These are phyloP conservation scores for Didymella lethalis DNA, from an alignment of 2,329 filamentous ascomycete genomes.

Conservation along the genomic window DNA sequence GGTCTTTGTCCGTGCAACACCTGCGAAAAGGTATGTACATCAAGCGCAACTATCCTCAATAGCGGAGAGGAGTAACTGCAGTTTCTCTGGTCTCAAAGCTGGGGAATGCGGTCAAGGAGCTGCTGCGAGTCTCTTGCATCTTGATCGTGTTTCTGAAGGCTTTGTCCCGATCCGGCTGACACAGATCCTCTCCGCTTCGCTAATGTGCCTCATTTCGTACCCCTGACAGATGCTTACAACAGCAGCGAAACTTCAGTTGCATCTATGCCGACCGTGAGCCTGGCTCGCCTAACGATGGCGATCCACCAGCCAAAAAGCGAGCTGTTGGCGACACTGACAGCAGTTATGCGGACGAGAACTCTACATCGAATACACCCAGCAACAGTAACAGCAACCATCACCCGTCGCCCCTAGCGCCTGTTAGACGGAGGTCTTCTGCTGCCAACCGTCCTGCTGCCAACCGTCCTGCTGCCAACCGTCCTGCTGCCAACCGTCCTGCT, in stretches of 20 bases:
- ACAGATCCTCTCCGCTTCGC: background rate
- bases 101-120: too few relatives aligned
- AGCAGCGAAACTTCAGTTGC: constrained; percentile 52
- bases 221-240: constrained; percentile 26
- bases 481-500: constrained; percentile 23
- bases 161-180: background rate
- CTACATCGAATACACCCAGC: constrained; percentile 33
- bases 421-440: constrained; percentile 28
- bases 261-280: constrained; percentile 50
- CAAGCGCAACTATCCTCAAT: background rate
- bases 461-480: too few relatives aligned
- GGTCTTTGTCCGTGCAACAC: constrained; percentile 65
- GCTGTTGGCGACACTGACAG: constrained; percentile 35
- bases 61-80: too few relatives aligned
- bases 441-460: constrained; percentile 22
- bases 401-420: constrained; percentile 31
- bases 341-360: constrained; percentile 29
- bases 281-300: constrained; percentile 46
- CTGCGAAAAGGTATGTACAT: constrained; percentile 61
- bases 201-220: background rate
- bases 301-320: constrained; percentile 48
- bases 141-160: too few relatives aligned
- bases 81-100: too few relatives aligned
- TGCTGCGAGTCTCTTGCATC: too few relatives aligned
- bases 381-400: constrained; percentile 33